phyloP scores from a whole-genome alignment of 1,284 basidiomycete species.

The Irpex sp. region DNA sequence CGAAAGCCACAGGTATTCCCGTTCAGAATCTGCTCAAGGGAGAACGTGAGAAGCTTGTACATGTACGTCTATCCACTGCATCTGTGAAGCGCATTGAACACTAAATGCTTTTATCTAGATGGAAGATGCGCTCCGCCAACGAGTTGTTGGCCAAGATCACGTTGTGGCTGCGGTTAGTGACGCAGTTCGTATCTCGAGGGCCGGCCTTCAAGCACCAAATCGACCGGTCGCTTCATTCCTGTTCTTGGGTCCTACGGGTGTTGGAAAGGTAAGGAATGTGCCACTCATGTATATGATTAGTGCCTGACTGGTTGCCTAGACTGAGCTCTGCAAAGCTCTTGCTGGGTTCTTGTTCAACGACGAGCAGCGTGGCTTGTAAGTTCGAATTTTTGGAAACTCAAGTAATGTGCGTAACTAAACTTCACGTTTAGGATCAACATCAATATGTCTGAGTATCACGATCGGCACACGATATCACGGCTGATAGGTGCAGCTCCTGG shows the following conservation, averaged over 20 bases:
- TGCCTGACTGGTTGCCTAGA: slow-evolving; percentile 41
- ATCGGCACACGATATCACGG: slow-evolving; percentile 86
- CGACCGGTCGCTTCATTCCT: slow-evolving; percentile 90
- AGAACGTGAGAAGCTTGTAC: slow-evolving; percentile 87
- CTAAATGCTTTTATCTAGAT: slow-evolving; percentile 48
- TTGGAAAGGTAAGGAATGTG: slow-evolving; percentile 57
- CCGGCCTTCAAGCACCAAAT: slow-evolving; percentile 84
- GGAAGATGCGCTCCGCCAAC: slow-evolving; percentile 73
- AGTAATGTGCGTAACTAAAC: not conserved
- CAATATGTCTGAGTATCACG: slow-evolving; percentile 93
- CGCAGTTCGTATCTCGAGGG: slow-evolving; percentile 87
- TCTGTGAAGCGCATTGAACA: slow-evolving; percentile 6
- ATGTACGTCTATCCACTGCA: slow-evolving; percentile 46
- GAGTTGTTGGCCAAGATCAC: slow-evolving; percentile 89
- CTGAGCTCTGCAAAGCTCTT: slow-evolving; percentile 84
- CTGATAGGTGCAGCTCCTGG: slow-evolving; percentile 91
- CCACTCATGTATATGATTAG: not conserved
- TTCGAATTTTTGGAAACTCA: slow-evolving; percentile 12
- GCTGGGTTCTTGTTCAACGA: slow-evolving; percentile 88
- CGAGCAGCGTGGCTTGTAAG: slow-evolving; percentile 78
- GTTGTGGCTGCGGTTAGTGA: slow-evolving; percentile 80
- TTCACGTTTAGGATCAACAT: slow-evolving; percentile 65
- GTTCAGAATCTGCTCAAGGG: slow-evolving; percentile 87
- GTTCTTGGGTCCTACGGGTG: slow-evolving; percentile 87
- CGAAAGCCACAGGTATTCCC: slow-evolving; percentile 90